These are phyloP conservation scores for Gnomoniopsis sp. DNA, from an alignment of 2,329 filamentous ascomycete genomes.

Conservation along the genomic window DNA sequence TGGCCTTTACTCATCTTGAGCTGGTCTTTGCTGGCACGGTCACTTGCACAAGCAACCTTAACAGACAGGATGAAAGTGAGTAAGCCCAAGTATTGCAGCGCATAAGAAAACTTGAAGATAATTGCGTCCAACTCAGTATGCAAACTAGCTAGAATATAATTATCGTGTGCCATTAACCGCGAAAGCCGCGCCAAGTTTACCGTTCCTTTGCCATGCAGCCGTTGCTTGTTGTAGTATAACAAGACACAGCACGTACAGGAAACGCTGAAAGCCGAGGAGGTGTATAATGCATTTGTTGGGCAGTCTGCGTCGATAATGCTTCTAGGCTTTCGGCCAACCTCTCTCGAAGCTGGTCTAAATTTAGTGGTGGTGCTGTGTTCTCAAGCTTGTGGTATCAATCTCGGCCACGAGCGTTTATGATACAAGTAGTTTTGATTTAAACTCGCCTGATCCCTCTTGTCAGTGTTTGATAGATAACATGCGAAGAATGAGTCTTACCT, in stretches of 20 bases:
- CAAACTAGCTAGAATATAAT: slow-evolving; percentile 3
- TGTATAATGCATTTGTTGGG: background rate
- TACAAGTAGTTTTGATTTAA: background rate
- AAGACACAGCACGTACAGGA: background rate
- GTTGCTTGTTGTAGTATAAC: background rate
- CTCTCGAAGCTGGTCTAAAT: background rate
- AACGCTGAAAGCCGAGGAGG: background rate
- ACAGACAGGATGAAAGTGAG: no score
- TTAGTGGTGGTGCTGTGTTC: background rate
- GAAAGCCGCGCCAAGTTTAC: background rate
- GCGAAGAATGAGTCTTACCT: background rate
- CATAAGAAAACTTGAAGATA: no score
- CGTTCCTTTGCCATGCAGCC: slow-evolving; percentile 1
- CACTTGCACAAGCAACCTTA: no score
- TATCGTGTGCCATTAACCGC: background rate
- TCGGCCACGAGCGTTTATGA: background rate
- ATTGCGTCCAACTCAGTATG: background rate
- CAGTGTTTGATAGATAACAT: background rate
- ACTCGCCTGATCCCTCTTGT: background rate
- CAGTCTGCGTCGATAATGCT: background rate
- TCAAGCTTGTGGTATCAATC: no score
- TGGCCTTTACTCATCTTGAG: no score
- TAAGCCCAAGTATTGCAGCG: no score
- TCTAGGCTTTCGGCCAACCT: background rate
- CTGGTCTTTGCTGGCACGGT: no score